These are phyloP conservation scores for Neonectria neomacrospora DNA, from an alignment of 2,329 filamentous ascomycete species.

Conservation along the genomic window DNA sequence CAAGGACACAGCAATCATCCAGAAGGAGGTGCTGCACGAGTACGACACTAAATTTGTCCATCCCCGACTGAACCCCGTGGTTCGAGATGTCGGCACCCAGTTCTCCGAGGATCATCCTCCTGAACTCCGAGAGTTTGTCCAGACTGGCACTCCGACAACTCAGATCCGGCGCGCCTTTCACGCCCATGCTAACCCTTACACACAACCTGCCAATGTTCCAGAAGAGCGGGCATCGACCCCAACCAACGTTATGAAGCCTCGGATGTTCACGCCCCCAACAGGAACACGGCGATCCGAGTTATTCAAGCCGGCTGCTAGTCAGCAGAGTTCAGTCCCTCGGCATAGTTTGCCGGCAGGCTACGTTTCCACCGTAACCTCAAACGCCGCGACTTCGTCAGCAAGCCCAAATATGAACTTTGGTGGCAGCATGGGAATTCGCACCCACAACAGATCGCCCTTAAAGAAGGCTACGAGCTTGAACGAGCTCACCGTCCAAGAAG, in stretches of 20 bases:
- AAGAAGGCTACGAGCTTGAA: constrained; percentile 78
- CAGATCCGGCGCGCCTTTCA: constrained; percentile 80
- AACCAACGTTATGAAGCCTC: constrained; percentile 53
- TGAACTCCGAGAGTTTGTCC: constrained; percentile 57
- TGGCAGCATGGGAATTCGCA: constrained; percentile 83
- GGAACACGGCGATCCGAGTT: constrained; percentile 49
- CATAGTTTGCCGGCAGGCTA: constrained; percentile 51
- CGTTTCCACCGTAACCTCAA: constrained; percentile 43
- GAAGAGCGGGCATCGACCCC: constrained; percentile 54
- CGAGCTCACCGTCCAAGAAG: constrained; percentile 59
- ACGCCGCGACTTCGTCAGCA: constrained; percentile 36
- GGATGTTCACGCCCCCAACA: constrained; percentile 56
- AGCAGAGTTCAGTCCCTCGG: constrained; percentile 46
- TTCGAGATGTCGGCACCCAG: constrained; percentile 83
- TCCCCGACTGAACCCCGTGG: constrained; percentile 83
- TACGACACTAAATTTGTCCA: constrained; percentile 97
- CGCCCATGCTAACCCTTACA: constrained; percentile 83
- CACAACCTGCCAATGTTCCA: constrained; percentile 64
- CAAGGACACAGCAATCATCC: constrained; percentile 85
- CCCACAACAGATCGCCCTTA: constrained; percentile 83
- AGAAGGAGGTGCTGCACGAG: constrained; percentile 92
- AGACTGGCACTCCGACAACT: constrained; percentile 65
- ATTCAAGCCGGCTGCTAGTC: constrained; percentile 46
- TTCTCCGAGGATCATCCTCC: constrained; percentile 64
- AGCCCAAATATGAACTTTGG: constrained; percentile 59